Evolutionary conservation across 331 rosid genomes (phyloP).

Genomic region (Arachis monticola): DNA sequence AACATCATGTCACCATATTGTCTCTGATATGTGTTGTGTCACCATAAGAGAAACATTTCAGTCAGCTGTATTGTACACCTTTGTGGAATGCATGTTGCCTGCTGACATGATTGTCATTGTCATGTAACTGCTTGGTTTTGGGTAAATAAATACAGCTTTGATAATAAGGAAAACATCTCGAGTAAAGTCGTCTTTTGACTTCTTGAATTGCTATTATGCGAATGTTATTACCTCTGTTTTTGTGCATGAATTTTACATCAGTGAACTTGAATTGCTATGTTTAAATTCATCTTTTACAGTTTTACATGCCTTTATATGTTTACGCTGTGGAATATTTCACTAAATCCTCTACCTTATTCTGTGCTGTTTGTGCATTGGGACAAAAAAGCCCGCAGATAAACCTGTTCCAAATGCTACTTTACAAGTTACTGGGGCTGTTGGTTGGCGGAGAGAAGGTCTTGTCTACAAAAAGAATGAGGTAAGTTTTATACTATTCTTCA

Average conservation of each 20-base stretch:
- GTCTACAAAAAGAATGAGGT: constrained; percentile 96
- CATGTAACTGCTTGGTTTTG: constrained; percentile 17
- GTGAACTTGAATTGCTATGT: neutral
- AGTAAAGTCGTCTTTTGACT: constrained; percentile 33
- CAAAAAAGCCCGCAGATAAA: constrained; percentile 72
- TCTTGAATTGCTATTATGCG: neutral
- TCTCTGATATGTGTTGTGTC: constrained; percentile 2
- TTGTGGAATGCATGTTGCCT: no score
- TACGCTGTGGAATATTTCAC: constrained; percentile 15
- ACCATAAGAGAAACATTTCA: neutral
- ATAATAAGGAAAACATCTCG: constrained; percentile 5
- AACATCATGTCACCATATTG: neutral
- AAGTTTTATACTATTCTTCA: constrained; percentile 8
- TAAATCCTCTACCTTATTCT: constrained; percentile 31
- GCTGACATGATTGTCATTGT: neutral
- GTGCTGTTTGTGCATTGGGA: neutral
- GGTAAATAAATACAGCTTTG: neutral
- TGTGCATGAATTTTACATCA: constrained; percentile 21
- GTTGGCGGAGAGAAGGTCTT: constrained; percentile 99
- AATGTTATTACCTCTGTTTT: constrained; percentile 3
- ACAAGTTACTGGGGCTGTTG: constrained; percentile 99
- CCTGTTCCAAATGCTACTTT: constrained; percentile 98
- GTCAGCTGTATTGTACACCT: neutral
- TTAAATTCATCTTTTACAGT: no score
- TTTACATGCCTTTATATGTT: constrained; percentile 27